phyloP scores from a whole-genome alignment of 2,329 filamentous ascomycete species.

The Colletotrichum navitas region DNA sequence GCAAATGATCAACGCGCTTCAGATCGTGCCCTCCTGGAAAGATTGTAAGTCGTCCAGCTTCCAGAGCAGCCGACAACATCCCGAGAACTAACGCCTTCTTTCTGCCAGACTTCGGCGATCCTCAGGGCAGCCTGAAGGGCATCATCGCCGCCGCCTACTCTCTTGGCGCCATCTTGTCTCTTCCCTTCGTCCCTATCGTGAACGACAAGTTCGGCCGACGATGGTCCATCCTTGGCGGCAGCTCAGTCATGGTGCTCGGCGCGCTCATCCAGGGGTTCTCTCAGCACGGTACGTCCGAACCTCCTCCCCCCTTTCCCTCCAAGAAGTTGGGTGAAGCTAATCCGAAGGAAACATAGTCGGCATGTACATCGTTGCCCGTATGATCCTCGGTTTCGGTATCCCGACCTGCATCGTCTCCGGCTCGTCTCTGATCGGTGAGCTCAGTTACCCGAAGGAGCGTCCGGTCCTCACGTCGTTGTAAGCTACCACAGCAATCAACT shows the following conservation, averaged over 20 bases:
- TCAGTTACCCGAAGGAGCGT: slow-evolving; percentile 71
- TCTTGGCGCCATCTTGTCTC: slow-evolving; percentile 68
- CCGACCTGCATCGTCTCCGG: slow-evolving; percentile 70
- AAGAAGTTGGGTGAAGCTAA: neutral
- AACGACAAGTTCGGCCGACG: slow-evolving; percentile 68
- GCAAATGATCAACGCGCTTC: slow-evolving; percentile 60
- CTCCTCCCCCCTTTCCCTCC: neutral
- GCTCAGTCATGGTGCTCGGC: slow-evolving; percentile 65
- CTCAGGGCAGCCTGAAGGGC: slow-evolving; percentile 60
- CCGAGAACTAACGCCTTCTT: neutral
- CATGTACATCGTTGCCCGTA: slow-evolving; percentile 72
- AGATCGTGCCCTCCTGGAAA: slow-evolving; percentile 54
- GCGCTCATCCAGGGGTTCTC: slow-evolving; percentile 67
- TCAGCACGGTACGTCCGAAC: slow-evolving; percentile 53
- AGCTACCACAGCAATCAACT: neutral
- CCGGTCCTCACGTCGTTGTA: slow-evolving; percentile 67
- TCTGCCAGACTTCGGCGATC: slow-evolving; percentile 59
- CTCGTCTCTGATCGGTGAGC: slow-evolving; percentile 70
- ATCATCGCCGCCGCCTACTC: slow-evolving; percentile 71
- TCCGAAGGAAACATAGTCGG: slow-evolving; percentile 45
- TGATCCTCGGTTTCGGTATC: slow-evolving; percentile 72
- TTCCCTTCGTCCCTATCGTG: slow-evolving; percentile 68
- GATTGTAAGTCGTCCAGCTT: slow-evolving; percentile 49
- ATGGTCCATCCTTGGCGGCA: slow-evolving; percentile 69
- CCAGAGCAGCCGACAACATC: slow-evolving; percentile 28